Conservation (phyloP, 1,139 yeast species). For the Lodderomyces metapsilosis region DNA sequence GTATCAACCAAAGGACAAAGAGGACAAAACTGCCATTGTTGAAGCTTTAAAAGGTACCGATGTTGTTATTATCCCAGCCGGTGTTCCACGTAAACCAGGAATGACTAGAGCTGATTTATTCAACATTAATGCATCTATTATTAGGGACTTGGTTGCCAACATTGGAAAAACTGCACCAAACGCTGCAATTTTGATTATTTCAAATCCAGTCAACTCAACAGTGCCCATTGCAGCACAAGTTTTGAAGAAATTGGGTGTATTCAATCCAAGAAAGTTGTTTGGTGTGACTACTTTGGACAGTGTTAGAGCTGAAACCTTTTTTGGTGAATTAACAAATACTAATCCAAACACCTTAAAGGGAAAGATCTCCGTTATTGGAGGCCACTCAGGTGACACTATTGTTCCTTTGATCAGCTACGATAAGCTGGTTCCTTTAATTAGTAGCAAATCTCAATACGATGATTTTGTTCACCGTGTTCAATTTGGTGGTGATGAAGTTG, state of each 20-base stretch:
- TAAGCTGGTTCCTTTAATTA: conserved; percentile 29
- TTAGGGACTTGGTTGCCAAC: conserved; percentile 57
- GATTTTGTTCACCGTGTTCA: conserved; percentile 61
- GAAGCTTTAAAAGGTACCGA: conserved; percentile 55
- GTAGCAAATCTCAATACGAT: conserved; percentile 28
- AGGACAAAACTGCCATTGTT: conserved; percentile 47
- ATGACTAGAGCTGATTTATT: conserved; percentile 78
- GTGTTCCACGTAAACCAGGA: conserved; percentile 77
- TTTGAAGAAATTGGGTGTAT: conserved; percentile 58
- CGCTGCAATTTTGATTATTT: conserved; percentile 64
- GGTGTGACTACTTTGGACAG: conserved; percentile 75
- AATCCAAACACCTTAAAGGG: conserved; percentile 35
- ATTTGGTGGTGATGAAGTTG: conserved; percentile 80
- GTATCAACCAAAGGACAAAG: conserved; percentile 50
- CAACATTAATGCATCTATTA: conserved; percentile 70
- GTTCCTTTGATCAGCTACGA: conserved; percentile 49
- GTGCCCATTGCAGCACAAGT: conserved; percentile 77
- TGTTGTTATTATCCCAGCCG: conserved; percentile 75
- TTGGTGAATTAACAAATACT: conserved; percentile 41
- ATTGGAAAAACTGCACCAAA: conserved; percentile 59
- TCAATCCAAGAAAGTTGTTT: conserved; percentile 61
- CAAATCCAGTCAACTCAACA: conserved; percentile 75
- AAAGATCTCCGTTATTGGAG: conserved; percentile 64
- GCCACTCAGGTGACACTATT: conserved; percentile 76
- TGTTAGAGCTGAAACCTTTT: conserved; percentile 68